Percentiles rank a stretch among this genome's conserved stretches.
Conservation (phyloP, 2,329 filamentous ascomycete species). For the Fusarium equiseti region DNA sequence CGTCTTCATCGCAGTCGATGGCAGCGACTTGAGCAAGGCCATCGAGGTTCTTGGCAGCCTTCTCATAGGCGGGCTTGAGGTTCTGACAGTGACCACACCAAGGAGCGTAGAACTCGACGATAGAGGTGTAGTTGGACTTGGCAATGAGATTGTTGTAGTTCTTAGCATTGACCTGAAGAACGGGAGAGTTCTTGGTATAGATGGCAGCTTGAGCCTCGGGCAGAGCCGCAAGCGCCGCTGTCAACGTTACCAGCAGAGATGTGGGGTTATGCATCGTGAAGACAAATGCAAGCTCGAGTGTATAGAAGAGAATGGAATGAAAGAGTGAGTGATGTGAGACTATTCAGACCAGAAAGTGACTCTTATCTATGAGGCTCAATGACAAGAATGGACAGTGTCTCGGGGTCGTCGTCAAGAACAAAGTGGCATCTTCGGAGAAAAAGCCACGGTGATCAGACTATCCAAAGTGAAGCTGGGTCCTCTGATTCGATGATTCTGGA, state of each 20-base stretch:
- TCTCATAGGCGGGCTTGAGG: slow-evolving; percentile 95
- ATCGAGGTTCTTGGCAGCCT: slow-evolving; percentile 88
- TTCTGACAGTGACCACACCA: slow-evolving; percentile 99
- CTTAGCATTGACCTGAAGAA: slow-evolving; percentile 83
- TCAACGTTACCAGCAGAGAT: slow-evolving; percentile 59
- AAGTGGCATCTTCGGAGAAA: slow-evolving; percentile 50
- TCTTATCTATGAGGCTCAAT: slow-evolving; percentile 23
- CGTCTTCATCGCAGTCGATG: slow-evolving; percentile 92
- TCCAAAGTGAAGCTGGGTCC: slow-evolving; percentile 35
- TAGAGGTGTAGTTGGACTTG: slow-evolving; percentile 89
- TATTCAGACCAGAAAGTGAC: not conserved
- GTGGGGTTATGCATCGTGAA: slow-evolving; percentile 66
- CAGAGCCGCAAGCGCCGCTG: slow-evolving; percentile 73
- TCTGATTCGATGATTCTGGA: slow-evolving; percentile 26
- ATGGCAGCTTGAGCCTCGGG: slow-evolving; percentile 76
- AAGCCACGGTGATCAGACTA: slow-evolving; percentile 49
- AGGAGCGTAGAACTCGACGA: slow-evolving; percentile 91
- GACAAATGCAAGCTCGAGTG: not conserved
- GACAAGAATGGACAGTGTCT: slow-evolving; percentile 17
- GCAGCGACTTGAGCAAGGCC: slow-evolving; percentile 95
- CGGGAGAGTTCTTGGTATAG: slow-evolving; percentile 88
- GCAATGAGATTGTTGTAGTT: slow-evolving; percentile 86
- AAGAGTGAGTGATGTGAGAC: not conserved
- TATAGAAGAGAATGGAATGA: not conserved
- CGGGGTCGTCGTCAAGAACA: slow-evolving; percentile 34